Conservation (phyloP, 331 rosid genomes). For the Pyrus hybrid region DNA sequence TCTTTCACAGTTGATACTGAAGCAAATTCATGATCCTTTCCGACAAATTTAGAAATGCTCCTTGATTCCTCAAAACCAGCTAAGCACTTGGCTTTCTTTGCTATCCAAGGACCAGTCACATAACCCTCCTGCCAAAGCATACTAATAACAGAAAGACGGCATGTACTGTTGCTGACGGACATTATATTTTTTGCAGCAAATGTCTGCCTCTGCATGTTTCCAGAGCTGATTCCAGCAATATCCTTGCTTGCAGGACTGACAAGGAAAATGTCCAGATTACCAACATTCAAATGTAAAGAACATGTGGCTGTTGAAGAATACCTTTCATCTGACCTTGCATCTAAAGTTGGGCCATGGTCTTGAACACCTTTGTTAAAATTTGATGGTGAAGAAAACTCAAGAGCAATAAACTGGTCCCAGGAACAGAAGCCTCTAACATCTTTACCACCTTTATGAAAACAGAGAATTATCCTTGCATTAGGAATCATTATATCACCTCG, state of each 20-base stretch:
- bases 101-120: conserved; percentile 92
- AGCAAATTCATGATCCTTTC: conserved; percentile 64
- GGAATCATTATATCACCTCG: conserved; percentile 58
- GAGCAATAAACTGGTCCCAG: conserved; percentile 69
- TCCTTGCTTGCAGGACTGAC: conserved; percentile 32
- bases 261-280: conserved; percentile 55
- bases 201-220: conserved; percentile 26
- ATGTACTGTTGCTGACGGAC: conserved; percentile 38
- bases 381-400: conserved; percentile 53
- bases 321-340: conserved; percentile 43
- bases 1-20: conserved; percentile 70
- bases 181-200: conserved; percentile 49
- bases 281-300: conserved; percentile 52
- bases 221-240: conserved; percentile 23
- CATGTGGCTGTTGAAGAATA: conserved; percentile 34
- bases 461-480: conserved; percentile 67
- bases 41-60: conserved; percentile 44
- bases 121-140: conserved; percentile 73
- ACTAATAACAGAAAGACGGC: conserved; percentile 44
- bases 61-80: conserved; percentile 58
- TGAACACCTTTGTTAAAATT: conserved; percentile 25
- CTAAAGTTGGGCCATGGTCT: conserved; percentile 27
- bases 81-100: conserved; percentile 68
- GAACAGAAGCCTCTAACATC: conserved; percentile 33
- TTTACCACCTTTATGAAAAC: conserved; percentile 57